Evolutionary conservation across 1,139 yeast genomes (phyloP).

Genomic region (Blastobotrys apis): DNA sequence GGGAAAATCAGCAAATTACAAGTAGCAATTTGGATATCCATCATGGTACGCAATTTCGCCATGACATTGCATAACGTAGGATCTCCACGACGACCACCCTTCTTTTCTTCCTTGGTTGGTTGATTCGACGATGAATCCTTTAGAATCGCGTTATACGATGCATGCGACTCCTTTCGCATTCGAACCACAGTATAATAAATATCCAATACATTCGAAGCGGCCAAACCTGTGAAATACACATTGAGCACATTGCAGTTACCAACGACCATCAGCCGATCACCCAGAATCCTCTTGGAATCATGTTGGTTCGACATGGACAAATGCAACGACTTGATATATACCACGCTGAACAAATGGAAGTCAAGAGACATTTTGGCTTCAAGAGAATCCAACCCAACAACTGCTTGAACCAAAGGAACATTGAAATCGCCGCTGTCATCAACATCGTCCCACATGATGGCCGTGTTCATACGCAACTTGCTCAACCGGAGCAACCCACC

Average conservation of each 20-base stretch:
- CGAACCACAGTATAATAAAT: conserved; percentile 67
- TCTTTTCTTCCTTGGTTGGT: conserved; percentile 10
- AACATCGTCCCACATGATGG: conserved; percentile 61
- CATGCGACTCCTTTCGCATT: conserved; percentile 66
- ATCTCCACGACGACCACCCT: conserved; percentile 11
- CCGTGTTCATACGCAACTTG: conserved; percentile 55
- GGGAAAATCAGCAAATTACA: conserved; percentile 68
- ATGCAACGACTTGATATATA: conserved; percentile 46
- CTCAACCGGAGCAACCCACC: conserved; percentile 60
- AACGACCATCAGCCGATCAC: conserved; percentile 59
- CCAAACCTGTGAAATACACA: conserved; percentile 71
- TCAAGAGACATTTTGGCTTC: conserved; percentile 69
- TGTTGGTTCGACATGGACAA: conserved; percentile 66
- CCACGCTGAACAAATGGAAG: conserved; percentile 74
- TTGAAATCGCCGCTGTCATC: conserved; percentile 32
- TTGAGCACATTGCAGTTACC: conserved; percentile 54
- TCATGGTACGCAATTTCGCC: conserved; percentile 46
- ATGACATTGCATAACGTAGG: conserved; percentile 18
- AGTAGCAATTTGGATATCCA: conserved; percentile 55
- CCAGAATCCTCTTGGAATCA: conserved; percentile 36
- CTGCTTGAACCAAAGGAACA: conserved; percentile 65
- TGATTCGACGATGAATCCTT: conserved; percentile 44
- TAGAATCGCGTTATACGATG: conserved; percentile 70
- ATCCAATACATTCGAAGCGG: conserved; percentile 78
- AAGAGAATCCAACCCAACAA: conserved; percentile 53